A percentile compares a stretch with the other conserved stretches of the same genome.
Evolutionary conservation across 2,329 filamentous ascomycete genomes (phyloP).

Genomic region (Diaporthe sp.): DNA sequence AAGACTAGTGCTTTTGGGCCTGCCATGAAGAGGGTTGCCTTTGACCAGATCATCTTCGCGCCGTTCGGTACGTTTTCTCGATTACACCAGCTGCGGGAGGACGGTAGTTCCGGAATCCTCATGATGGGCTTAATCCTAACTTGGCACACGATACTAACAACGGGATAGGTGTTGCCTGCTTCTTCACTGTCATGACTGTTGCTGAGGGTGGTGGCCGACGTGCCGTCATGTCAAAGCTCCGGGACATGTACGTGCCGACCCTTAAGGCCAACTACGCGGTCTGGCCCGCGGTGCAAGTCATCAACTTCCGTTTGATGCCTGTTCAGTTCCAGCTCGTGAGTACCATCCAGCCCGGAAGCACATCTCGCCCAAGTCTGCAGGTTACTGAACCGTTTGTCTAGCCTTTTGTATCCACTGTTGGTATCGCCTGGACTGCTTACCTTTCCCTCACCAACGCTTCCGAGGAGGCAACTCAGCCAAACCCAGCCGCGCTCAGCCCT

Average conservation of each 20-base stretch:
- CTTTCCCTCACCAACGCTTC: slow-evolving; percentile 91
- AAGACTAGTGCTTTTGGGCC: slow-evolving; percentile 80
- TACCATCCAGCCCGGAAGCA: slow-evolving; percentile 42
- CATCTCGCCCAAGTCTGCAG: neutral
- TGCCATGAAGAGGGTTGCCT: slow-evolving; percentile 88
- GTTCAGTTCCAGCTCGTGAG: slow-evolving; percentile 96
- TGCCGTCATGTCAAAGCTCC: slow-evolving; percentile 85
- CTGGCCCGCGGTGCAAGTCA: slow-evolving; percentile 94
- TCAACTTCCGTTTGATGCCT: slow-evolving; percentile 96
- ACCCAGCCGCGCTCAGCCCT: slow-evolving; percentile 47
- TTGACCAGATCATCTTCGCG: slow-evolving; percentile 94
- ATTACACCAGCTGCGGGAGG: too few relatives aligned
- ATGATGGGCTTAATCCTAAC: neutral
- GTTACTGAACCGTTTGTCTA: slow-evolving; percentile 52
- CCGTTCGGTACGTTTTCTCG: slow-evolving; percentile 74
- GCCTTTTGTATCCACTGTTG: slow-evolving; percentile 96
- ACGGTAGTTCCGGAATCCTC: slow-evolving; percentile 43
- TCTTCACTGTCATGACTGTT: slow-evolving; percentile 97
- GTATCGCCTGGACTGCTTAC: slow-evolving; percentile 98
- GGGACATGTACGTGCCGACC: slow-evolving; percentile 93
- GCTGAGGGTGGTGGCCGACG: slow-evolving; percentile 90
- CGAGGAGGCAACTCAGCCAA: slow-evolving; percentile 69
- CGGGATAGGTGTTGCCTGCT: slow-evolving; percentile 75
- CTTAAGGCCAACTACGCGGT: slow-evolving; percentile 96
- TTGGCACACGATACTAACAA: neutral